Base-by-base conservation (phyloP, 257 asterid genomes). In the Mentha longifolia region DNA sequence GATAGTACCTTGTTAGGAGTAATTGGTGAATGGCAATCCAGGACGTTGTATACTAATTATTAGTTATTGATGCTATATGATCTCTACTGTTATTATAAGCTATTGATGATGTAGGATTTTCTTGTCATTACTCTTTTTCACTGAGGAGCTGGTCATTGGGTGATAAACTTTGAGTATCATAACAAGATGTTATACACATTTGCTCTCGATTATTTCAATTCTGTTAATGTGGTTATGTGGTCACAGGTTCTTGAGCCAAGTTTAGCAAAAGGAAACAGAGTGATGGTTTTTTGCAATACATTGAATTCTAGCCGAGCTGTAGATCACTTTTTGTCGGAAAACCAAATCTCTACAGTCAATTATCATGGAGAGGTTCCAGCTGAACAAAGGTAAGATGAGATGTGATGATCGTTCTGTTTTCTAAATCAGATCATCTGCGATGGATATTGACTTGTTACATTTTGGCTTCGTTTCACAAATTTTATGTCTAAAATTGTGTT, bases 341-440 rank as follows among this genome's bases (percentile, higher is more conserved):
- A 90, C 72, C 94, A 87, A 81, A 73, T 95, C 61, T 81, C 97
- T 39, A 88, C 99, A 7, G 99, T 92, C 75, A 95, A 95, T 79
- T 95, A 95, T 82, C 99, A 95, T 28, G 99, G 99, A 62, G 96
- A 92, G 83, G 98, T 95, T 67, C 99, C 99, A 0, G 98, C 99
- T 59, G 98, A 87, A 41, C 88, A 95, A 79, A 89, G 99, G 97
- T 94, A 79, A 78, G 85, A 74, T 50, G 67, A 67, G 61, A 74
- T 65, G 50, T 45, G 50, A 42, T 68, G 28, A 54, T 52, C 28
- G 41, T 61, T 60, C 43, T 51, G 51, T 28, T 13, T 2, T 50
- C 61, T 41, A 33, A 16, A 28, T 39, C 31, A 30, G 57, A 25
- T 42, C 67, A 54, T 28, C 55, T 49, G 19, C 39, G 19, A 33